Base-by-base conservation (phyloP, 2,329 filamentous ascomycete genomes). In the Curvularia sp. region DNA sequence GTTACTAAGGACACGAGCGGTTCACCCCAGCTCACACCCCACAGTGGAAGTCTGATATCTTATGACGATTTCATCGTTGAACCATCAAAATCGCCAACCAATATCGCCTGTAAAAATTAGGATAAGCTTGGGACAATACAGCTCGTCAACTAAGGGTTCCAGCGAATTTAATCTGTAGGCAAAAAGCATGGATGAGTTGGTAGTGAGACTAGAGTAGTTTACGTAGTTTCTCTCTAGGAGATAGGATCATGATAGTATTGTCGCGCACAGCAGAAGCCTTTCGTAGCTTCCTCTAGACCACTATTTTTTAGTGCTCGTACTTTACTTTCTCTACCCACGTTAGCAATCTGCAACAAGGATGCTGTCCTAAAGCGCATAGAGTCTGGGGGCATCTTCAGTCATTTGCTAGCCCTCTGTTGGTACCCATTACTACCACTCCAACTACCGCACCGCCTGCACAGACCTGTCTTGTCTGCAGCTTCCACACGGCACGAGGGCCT, bases 11-110 rank as follows among this genome's bases (percentile, higher is more conserved):
- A 43, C 28, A 10, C 45, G 21, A 28, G 21, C 27, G 52, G 52
- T 28, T 34, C 18, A 21, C 45, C 52, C 5, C 27, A 49, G 10
- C 52, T 55, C 36, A 49, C 45, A 23, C 52, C 52, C 10, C 52
- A 49, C 34, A 27, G 7, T 43, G 38, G 38, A 18, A 55, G 45
- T 36, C 28, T 55, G 3, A 21, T 55, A 15, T 13, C 52, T 5
- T 55, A 55, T 10, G 52, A 55, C 19, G 52, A 55, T 42, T 55
- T 55, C 27, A 10, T 55, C 15, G 52, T 55, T 7, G 34, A 15
- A 7, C 52, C 45, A 34, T 19, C 45, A 3, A 32, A 27, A 5
- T 34, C 52, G 28, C 45, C 52, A 10, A 55, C 52, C 12, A n/a
- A 55, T 15, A 55, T 55, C 19, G 27, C 45, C n/a, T 55, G 52